phyloP scores from a whole-genome alignment of 140 eudicot species.

The Cichorium intybus region DNA sequence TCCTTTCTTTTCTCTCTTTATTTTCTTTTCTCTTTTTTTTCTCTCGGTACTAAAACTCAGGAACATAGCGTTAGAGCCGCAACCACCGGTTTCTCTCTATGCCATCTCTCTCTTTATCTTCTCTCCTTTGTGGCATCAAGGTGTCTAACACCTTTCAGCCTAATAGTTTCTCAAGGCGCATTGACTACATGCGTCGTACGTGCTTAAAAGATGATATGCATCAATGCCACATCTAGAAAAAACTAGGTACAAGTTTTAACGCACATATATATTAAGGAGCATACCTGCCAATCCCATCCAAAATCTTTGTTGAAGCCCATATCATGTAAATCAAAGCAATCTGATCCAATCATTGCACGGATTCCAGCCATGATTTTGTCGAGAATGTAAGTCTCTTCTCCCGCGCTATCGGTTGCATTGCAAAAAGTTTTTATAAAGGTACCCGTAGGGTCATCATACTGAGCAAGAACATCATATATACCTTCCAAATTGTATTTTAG shows the following conservation, averaged over 20 bases:
- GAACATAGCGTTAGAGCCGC: too few relatives aligned
- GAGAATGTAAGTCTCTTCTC: conserved; percentile 27
- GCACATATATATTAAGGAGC: background rate
- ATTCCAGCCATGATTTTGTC: conserved; percentile 45
- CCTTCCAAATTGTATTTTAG: conserved; percentile 29
- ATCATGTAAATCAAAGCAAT: conserved; percentile 17
- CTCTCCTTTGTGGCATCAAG: too few relatives aligned
- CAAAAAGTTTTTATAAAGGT: conserved; percentile 37
- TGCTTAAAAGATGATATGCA: background rate
- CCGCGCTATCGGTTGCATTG: conserved; percentile 47
- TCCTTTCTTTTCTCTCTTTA: too few relatives aligned
- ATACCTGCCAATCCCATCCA: background rate
- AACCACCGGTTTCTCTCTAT: too few relatives aligned
- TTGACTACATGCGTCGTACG: background rate
- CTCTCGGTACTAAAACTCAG: too few relatives aligned
- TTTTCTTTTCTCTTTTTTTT: too few relatives aligned
- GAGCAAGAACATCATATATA: conserved; percentile 32
- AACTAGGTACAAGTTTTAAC: too few relatives aligned
- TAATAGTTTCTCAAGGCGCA: too few relatives aligned
- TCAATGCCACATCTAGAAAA: background rate
- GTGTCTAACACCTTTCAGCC: too few relatives aligned
- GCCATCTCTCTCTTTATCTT: too few relatives aligned
- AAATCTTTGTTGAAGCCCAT: background rate
- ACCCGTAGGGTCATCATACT: conserved; percentile 41
- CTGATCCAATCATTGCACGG: background rate